These are phyloP conservation scores for Groenewaldozyma sp. DNA, from an alignment of 1,139 yeast genomes.

Conservation along the genomic window DNA sequence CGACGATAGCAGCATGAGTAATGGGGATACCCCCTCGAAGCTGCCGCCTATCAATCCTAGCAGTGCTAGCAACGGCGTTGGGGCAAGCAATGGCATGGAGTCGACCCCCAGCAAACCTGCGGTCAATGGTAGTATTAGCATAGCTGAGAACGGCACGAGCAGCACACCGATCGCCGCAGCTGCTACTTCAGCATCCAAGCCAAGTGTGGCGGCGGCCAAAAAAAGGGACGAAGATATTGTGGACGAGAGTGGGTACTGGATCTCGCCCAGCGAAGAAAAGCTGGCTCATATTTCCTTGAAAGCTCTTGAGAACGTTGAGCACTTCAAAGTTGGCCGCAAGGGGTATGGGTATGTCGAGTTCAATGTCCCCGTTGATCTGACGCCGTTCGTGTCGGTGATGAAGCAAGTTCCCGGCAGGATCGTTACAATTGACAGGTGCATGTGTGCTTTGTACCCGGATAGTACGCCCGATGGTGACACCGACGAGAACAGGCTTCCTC, in stretches of 20 bases:
- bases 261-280: constrained; percentile 62
- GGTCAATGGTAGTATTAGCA: too few species aligned
- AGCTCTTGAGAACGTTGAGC: constrained; percentile 54
- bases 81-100: neutral
- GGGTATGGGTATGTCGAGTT: constrained; percentile 74
- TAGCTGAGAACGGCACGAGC: neutral
- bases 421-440: constrained; percentile 49
- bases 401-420: constrained; percentile 53
- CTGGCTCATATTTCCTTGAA: constrained; percentile 50
- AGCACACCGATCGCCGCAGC: neutral
- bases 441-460: constrained; percentile 70
- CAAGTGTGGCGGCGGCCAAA: neutral
- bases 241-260: constrained; percentile 76
- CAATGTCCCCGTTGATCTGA: constrained; percentile 71
- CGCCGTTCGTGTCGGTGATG: constrained; percentile 48
- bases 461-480: constrained; percentile 36
- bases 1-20: neutral
- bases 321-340: constrained; percentile 71
- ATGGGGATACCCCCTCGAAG: constrained; percentile 1
- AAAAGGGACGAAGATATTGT: constrained; percentile 34
- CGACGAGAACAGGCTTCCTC: constrained; percentile 37
- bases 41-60: neutral
- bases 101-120: neutral
- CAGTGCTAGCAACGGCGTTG: neutral
- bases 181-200: neutral